A percentile compares a stretch with the other conserved stretches of the same genome.
These are phyloP conservation scores for Thymus mandschuricus DNA, from an alignment of 257 asterid species.

Conservation along the genomic window DNA sequence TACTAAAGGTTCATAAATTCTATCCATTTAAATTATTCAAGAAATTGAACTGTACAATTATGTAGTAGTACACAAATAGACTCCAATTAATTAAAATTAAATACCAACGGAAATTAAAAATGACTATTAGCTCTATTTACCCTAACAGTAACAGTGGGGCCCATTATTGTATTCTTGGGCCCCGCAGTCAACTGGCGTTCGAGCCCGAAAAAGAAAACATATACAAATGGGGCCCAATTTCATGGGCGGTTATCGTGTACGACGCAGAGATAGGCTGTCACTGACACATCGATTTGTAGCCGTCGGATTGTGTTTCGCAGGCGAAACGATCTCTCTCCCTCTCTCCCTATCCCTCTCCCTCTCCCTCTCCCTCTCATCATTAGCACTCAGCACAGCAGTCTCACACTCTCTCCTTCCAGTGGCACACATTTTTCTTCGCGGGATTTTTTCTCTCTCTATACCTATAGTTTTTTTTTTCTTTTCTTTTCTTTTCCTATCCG, in stretches of 20 bases:
- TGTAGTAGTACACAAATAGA: background rate
- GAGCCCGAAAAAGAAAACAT: slow-evolving; percentile 23
- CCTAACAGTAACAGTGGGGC: slow-evolving; percentile 38
- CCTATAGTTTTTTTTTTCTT: slow-evolving; percentile 4
- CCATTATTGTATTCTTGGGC: slow-evolving; percentile 41
- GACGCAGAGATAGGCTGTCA: slow-evolving; percentile 27
- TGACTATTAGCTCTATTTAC: background rate
- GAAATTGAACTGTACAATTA: background rate
- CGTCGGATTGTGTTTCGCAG: slow-evolving; percentile 39
- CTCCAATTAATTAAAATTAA: no score
- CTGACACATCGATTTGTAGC: slow-evolving; percentile 38
- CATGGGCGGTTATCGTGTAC: background rate
- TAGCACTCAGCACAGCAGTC: slow-evolving; percentile 8
- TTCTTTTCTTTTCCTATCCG: slow-evolving; percentile 28
- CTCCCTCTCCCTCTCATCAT: slow-evolving; percentile 28
- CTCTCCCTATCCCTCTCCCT: slow-evolving; percentile 19
- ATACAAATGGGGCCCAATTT: slow-evolving; percentile 18
- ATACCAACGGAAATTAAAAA: background rate
- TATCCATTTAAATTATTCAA: background rate
- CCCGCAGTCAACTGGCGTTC: slow-evolving; percentile 48
- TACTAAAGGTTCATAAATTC: background rate
- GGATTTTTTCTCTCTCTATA: slow-evolving; percentile 48
- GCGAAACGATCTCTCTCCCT: slow-evolving; percentile 31
- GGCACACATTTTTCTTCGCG: slow-evolving; percentile 55
- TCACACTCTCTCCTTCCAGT: slow-evolving; percentile 13